Evolutionary conservation across 805 yeast species (phyloP).

Genomic region (Cyberlindnera mycetangii): DNA sequence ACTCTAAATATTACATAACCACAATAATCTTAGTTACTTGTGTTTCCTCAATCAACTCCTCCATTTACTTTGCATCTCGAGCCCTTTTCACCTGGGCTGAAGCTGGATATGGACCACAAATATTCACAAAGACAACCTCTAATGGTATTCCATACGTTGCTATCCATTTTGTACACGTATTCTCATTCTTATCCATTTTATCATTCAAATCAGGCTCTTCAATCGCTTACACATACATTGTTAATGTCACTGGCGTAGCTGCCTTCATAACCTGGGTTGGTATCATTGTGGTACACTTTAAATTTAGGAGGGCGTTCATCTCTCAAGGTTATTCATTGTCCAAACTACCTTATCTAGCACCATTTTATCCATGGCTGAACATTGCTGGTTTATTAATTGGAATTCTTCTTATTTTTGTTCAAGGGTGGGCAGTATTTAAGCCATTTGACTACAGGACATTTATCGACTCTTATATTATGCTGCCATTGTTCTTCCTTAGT

Average conservation of each 20-base stretch:
- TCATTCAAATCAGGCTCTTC: conserved; percentile 52
- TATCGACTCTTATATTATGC: conserved; percentile 59
- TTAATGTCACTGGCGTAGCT: conserved; percentile 70
- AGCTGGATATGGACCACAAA: no score
- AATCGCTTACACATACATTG: conserved; percentile 65
- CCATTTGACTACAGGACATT: conserved; percentile 48
- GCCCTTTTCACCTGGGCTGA: conserved; percentile 61
- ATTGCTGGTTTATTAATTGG: conserved; percentile 37
- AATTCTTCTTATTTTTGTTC: conserved; percentile 40
- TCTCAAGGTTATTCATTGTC: conserved; percentile 60
- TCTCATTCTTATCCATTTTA: conserved; percentile 59
- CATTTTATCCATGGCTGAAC: conserved; percentile 40
- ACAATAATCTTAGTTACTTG: conserved; percentile 65
- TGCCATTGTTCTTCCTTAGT: conserved; percentile 53
- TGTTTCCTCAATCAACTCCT: conserved; percentile 65
- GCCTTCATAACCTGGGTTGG: conserved; percentile 72
- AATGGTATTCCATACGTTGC: conserved; percentile 66
- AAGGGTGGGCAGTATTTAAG: conserved; percentile 48
- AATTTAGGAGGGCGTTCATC: conserved; percentile 64
- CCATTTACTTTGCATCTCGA: conserved; percentile 67
- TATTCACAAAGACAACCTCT: conserved; percentile 48
- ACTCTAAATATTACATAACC: conserved; percentile 65
- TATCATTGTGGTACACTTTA: conserved; percentile 57
- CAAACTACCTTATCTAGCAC: conserved; percentile 69
- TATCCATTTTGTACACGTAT: conserved; percentile 52